Conservation (phyloP, 2,329 filamentous ascomycete species). For the Aureobasidium zeae region DNA sequence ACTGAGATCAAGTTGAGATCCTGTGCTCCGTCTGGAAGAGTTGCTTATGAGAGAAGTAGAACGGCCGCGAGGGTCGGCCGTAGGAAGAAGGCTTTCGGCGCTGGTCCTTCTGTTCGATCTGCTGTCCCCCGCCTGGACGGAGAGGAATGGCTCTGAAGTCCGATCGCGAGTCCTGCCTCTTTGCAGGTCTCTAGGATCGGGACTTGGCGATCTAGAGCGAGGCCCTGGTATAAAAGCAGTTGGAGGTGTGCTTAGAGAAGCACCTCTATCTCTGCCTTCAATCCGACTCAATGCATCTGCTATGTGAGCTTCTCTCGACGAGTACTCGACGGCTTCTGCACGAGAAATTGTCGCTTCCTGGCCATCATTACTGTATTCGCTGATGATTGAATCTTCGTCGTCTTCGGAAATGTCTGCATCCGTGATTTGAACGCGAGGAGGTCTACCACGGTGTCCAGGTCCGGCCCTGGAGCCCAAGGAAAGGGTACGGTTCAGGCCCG, state of each 20-base stretch:
- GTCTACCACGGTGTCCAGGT: constrained; percentile 4
- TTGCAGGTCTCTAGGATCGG: not conserved
- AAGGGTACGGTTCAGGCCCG: constrained; percentile 1
- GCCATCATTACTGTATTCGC: not conserved
- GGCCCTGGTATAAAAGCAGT: not conserved
- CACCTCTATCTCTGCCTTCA: not conserved
- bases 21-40: not conserved
- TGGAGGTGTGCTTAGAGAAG: not conserved
- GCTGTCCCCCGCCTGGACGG: not conserved
- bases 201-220: constrained; percentile 1
- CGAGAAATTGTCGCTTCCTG: constrained; percentile 3
- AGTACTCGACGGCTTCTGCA: not conserved
- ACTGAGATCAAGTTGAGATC: constrained; percentile 6
- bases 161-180: constrained; percentile 1
- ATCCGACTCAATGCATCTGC: not conserved
- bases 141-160: not conserved
- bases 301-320: not conserved
- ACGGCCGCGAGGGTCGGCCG: not conserved
- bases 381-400: constrained; percentile 5
- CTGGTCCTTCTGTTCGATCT: not conserved
- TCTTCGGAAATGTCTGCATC: constrained; percentile 1
- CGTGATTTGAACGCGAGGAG: constrained; percentile 2
- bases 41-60: constrained; percentile 4
- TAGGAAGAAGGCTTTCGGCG: constrained; percentile 2
- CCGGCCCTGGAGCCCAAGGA: constrained; percentile 8